Percentiles rank a stretch among this genome's conserved stretches.
phyloP scores from a whole-genome alignment of 106 monocot genomes.

The Dioscorea dumetorum region DNA sequence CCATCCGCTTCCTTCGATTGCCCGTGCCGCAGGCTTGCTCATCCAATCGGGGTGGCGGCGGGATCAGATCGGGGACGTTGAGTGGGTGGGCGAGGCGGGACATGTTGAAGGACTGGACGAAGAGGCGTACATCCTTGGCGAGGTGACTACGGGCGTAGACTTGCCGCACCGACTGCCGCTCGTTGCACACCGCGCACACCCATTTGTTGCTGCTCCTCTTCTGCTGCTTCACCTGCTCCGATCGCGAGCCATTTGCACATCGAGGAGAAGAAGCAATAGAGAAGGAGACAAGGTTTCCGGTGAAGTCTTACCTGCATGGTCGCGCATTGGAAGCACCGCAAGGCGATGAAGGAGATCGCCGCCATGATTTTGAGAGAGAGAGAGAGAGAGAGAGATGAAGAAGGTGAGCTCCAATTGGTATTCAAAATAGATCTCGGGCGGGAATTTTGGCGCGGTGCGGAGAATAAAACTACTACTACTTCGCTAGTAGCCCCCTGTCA shows the following conservation, averaged over 20 bases:
- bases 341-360: conserved; percentile 12
- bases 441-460: conserved; percentile 19
- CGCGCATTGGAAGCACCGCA: conserved; percentile 18
- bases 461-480: too few species aligned
- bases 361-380: background rate
- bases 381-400: background rate
- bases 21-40: background rate
- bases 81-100: background rate
- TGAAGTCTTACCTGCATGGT: conserved; percentile 7
- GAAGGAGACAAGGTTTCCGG: background rate
- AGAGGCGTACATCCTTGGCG: conserved; percentile 17
- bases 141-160: conserved; percentile 8
- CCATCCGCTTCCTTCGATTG: conserved; percentile 13
- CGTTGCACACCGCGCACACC: conserved; percentile 27
- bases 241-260: background rate
- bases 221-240: conserved; percentile 27
- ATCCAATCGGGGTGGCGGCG: background rate
- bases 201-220: conserved; percentile 18
- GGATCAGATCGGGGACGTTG: conserved; percentile 1
- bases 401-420: conserved; percentile 29
- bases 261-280: background rate
- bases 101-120: conserved; percentile 26
- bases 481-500: too few species aligned
- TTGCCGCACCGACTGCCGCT: conserved; percentile 17
- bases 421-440: conserved; percentile 99